phyloP scores from a whole-genome alignment of 768 basidiomycete species.

The Boletus sensibilis region DNA sequence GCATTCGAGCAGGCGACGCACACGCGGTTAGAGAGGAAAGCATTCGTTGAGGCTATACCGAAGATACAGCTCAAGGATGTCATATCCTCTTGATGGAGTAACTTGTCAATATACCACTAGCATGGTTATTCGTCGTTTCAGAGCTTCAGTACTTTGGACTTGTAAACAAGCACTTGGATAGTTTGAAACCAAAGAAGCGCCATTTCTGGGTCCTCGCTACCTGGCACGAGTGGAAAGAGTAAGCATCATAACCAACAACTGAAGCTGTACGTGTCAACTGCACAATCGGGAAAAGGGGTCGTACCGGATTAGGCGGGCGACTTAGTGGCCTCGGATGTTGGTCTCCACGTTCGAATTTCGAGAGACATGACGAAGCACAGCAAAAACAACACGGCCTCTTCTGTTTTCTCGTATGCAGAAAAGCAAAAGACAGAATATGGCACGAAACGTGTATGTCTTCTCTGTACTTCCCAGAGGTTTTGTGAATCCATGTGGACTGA shows the following conservation, averaged over 20 bases:
- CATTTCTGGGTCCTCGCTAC: no score
- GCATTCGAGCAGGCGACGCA: constrained; percentile 58
- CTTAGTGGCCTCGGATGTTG: no score
- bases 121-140: not conserved
- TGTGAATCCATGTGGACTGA: constrained; percentile 5
- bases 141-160: not conserved
- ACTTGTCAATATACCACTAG: not conserved
- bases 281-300: not conserved
- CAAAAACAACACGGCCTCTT: constrained; percentile 88
- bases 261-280: no score
- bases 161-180: not conserved
- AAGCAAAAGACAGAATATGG: constrained; percentile 81
- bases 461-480: not conserved
- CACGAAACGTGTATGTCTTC: constrained; percentile 60
- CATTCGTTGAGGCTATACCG: constrained; percentile 53
- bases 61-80: constrained; percentile 47
- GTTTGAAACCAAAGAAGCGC: no score
- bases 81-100: constrained; percentile 7
- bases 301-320: not conserved
- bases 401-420: constrained; percentile 88
- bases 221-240: no score
- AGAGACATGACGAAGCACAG: constrained; percentile 78
- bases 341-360: not conserved
- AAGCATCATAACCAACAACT: no score
- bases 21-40: constrained; percentile 45